Evolutionary conservation across 441 rosid species (phyloP).

Genomic region (Metrosideros polymorpha): DNA sequence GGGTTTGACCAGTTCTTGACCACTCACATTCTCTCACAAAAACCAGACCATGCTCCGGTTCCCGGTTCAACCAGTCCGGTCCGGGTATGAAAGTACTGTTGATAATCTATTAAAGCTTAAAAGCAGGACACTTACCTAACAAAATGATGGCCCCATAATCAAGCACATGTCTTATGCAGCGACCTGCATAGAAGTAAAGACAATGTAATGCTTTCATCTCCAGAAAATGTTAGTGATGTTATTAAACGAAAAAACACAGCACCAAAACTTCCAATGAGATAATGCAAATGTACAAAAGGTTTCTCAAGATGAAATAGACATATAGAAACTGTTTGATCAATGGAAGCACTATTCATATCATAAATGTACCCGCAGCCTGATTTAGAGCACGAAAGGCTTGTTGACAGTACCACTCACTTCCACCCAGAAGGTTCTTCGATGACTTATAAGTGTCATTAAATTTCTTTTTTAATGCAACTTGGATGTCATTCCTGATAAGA

Average conservation of each 20-base stretch:
- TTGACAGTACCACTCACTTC: conserved; percentile 97
- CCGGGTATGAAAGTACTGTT: not conserved
- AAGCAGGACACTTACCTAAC: conserved; percentile 45
- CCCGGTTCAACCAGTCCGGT: not conserved
- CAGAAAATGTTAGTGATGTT: not conserved
- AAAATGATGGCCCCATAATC: conserved; percentile 96
- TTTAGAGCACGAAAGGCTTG: conserved; percentile 97
- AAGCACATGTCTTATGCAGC: conserved; percentile 82
- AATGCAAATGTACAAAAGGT: not conserved
- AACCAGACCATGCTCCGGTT: not conserved
- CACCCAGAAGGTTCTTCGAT: conserved; percentile 77
- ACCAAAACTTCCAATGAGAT: not conserved
- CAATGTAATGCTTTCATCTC: not conserved
- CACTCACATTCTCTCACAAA: not conserved
- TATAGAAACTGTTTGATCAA: not conserved
- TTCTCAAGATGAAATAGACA: not conserved
- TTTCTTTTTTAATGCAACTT: conserved; percentile 79
- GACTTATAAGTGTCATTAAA: conserved; percentile 73
- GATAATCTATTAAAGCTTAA: not conserved
- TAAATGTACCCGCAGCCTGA: conserved; percentile 80
- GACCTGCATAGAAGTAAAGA: conserved; percentile 43
- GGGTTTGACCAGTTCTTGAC: not conserved
- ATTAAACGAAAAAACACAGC: not conserved
- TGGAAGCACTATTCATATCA: not conserved
- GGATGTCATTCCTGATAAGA: conserved; percentile 64